Percentiles rank a stretch among this genome's conserved stretches.
Evolutionary conservation across 129 eudicot species (phyloP).

Genomic region (Escallonia herrerae): DNA sequence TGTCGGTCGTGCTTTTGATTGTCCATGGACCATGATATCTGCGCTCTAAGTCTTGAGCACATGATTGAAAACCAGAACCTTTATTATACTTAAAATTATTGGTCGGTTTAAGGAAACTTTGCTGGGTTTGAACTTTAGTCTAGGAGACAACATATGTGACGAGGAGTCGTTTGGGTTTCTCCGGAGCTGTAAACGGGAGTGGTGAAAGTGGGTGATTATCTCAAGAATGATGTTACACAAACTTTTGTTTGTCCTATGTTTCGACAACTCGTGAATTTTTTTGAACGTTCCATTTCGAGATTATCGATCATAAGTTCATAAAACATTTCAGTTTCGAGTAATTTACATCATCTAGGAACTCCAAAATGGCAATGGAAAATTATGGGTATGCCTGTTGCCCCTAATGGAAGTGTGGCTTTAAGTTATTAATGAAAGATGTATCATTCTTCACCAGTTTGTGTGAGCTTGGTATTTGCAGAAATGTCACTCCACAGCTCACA

Average conservation of each 20-base stretch:
- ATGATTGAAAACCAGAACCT: background rate
- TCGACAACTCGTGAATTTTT: background rate
- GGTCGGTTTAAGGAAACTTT: conserved; percentile 5
- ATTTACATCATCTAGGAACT: no score
- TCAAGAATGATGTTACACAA: background rate
- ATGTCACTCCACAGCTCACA: conserved; percentile 1
- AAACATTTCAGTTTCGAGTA: no score
- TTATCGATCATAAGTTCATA: no score
- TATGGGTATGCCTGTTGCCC: no score
- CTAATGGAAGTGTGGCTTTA: background rate
- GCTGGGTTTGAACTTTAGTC: background rate
- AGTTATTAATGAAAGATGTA: background rate
- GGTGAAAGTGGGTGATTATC: no score
- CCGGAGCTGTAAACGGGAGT: no score
- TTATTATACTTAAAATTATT: background rate
- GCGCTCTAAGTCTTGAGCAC: background rate
- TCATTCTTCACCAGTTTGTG: background rate
- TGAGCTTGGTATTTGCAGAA: conserved; percentile 1
- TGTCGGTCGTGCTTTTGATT: background rate
- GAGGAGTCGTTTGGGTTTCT: background rate
- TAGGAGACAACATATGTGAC: background rate
- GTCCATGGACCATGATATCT: background rate
- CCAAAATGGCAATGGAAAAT: no score
- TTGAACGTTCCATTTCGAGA: background rate
- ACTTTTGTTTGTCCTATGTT: background rate